Conservation (phyloP, 768 basidiomycete species). For the Calvatia gigantea region DNA sequence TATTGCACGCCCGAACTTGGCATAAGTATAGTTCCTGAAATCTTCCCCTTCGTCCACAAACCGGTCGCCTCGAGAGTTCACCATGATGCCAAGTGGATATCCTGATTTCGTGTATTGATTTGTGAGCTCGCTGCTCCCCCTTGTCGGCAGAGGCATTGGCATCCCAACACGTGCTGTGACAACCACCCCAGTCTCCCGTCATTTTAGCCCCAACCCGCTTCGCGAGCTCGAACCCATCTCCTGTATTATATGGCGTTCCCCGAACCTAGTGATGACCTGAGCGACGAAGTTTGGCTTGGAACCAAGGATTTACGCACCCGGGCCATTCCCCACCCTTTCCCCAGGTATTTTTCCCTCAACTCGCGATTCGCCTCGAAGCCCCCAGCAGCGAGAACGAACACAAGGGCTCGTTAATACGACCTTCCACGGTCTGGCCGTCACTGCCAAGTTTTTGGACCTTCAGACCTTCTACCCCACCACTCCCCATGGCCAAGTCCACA, state of each 20-base stretch:
- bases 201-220: slow-evolving; percentile 46
- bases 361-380: slow-evolving; percentile 60
- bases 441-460: slow-evolving; percentile 45
- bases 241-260: slow-evolving; percentile 69
- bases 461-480: slow-evolving; percentile 27
- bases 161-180: slow-evolving; percentile 73
- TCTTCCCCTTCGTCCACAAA: slow-evolving; percentile 75
- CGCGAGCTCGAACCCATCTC: slow-evolving; percentile 60
- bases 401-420: slow-evolving; percentile 36
- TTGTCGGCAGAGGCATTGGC: slow-evolving; percentile 48
- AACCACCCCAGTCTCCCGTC: slow-evolving; percentile 67
- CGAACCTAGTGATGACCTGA: slow-evolving; percentile 41
- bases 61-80: slow-evolving; percentile 51
- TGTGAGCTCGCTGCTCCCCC: slow-evolving; percentile 55
- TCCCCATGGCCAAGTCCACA: slow-evolving; percentile 31
- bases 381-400: slow-evolving; percentile 61
- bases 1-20: slow-evolving; percentile 61
- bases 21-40: slow-evolving; percentile 72
- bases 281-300: neutral
- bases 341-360: slow-evolving; percentile 51
- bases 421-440: slow-evolving; percentile 30
- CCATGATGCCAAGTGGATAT: slow-evolving; percentile 69
- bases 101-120: slow-evolving; percentile 76
- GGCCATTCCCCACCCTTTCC: slow-evolving; percentile 55
- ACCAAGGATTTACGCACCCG: slow-evolving; percentile 32